Conservation (phyloP, 129 eudicot genomes). For the Escallonia rubra region DNA sequence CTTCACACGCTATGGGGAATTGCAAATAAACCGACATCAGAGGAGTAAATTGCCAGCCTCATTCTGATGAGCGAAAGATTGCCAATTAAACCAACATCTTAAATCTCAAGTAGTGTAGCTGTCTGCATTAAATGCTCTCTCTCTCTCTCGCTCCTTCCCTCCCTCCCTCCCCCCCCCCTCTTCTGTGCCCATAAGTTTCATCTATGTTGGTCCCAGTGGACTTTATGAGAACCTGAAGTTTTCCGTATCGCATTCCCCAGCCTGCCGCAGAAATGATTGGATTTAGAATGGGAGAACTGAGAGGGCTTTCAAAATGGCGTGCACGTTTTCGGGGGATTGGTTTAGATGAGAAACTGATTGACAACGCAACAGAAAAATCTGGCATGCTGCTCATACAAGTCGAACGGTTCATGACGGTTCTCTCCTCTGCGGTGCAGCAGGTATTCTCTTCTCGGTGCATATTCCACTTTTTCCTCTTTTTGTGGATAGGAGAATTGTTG, state of each 20-base stretch:
- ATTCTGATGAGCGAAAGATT: background rate
- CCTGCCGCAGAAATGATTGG: constrained; percentile 97
- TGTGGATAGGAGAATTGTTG: background rate
- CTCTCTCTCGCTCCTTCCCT: too few relatives aligned
- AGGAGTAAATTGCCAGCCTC: too few relatives aligned
- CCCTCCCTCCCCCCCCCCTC: too few relatives aligned
- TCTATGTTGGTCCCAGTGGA: background rate
- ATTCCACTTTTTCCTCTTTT: background rate
- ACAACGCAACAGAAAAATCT: constrained; percentile 75
- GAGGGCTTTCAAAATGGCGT: constrained; percentile 98
- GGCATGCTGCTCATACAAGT: constrained; percentile 79
- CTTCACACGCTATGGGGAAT: too few relatives aligned
- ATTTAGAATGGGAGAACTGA: constrained; percentile 89
- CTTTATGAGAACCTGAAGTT: background rate
- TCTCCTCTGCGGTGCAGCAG: constrained; percentile 89
- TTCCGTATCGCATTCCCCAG: constrained; percentile 32
- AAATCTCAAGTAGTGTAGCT: background rate
- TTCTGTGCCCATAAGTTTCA: background rate
- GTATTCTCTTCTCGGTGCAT: constrained; percentile 23
- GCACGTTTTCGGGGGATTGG: constrained; percentile 79
- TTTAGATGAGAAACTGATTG: constrained; percentile 73
- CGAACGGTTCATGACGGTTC: constrained; percentile 73
- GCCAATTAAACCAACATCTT: background rate
- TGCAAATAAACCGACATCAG: too few relatives aligned
- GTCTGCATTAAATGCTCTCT: background rate